Base-by-base conservation (phyloP, 495 filamentous ascomycete genomes). In the Cercophora scortea region DNA sequence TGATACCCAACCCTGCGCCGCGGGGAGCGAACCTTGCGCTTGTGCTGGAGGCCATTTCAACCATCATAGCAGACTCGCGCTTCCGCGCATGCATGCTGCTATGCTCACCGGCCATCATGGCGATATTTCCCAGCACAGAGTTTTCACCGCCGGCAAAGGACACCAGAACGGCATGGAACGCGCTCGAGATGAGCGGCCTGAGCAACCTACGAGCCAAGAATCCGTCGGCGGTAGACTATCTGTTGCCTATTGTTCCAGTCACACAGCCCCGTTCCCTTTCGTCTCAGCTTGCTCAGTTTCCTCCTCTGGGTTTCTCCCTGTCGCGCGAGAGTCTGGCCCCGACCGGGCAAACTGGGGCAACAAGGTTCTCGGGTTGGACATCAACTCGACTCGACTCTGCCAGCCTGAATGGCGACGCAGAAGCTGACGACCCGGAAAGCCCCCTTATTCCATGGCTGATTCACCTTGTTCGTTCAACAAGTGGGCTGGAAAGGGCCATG, bases 391-490 rank as follows among this genome's bases (percentile, higher is more conserved):
- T 51, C 12, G 70, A 71, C 18, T 48, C 63, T 7, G 55, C 51
- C 11, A 47, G 52, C 13, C 50, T 52, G 1, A 61, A 57, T 25
- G 56, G 48, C 9, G 66, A 71, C 3, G 34, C 52, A 2, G 63
- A 75, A 8, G 51, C 69, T 1, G 82, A 86, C 42, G 83, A 89
- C 8, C 78, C 83, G 13, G 92, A 95, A 57, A 94, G 81, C 52
- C 79, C 86, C 16, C 67, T 97, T 10, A 78, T 95, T 40, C 82
- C 85, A 10, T 96, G 90, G 87, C 80, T 98, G 11, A 78, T 96
- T 32, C 74, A 81, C 49, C 63, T 89, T 12, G 76, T 85, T 25
- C 77, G 89, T 56, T 79, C 79, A 11, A 77, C 81, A 46, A 69
- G 68, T 42, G 84, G 82, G 8, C 71, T 84, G 58, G 78, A 81